Conservation (phyloP, 176 grass and related monocot genomes). For the Zizania latifolia region DNA sequence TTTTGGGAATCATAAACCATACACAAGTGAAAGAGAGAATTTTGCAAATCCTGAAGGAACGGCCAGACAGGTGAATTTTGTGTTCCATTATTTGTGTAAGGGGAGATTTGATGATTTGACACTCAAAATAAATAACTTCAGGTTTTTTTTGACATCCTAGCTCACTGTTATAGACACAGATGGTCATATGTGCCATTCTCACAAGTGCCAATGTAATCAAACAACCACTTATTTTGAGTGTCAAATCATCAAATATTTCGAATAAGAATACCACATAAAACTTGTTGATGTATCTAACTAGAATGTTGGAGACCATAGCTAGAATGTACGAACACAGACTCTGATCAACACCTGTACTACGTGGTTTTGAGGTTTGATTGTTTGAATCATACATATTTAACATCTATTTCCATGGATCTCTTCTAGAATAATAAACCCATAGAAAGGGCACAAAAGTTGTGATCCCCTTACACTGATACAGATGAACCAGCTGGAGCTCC, state of each 20-base stretch:
- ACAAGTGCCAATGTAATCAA: no score
- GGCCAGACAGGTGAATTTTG: no score
- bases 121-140: no score
- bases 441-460: background rate
- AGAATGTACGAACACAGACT: background rate
- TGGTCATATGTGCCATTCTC: no score
- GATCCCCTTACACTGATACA: constrained; percentile 76
- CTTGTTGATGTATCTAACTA: background rate
- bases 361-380: background rate
- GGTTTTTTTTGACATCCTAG: no score
- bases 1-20: no score
- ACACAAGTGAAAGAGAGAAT: no score
- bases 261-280: background rate
- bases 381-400: background rate
- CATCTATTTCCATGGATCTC: background rate
- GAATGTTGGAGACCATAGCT: background rate
- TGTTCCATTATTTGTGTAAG: background rate
- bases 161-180: no score
- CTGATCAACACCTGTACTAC: background rate
- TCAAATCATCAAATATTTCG: no score
- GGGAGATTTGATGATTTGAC: no score
- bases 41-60: no score
- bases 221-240: no score
- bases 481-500: constrained; percentile 73
- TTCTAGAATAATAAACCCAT: background rate